These are phyloP conservation scores for Patellaria atrata DNA, from an alignment of 495 filamentous ascomycete genomes.

Conservation along the genomic window DNA sequence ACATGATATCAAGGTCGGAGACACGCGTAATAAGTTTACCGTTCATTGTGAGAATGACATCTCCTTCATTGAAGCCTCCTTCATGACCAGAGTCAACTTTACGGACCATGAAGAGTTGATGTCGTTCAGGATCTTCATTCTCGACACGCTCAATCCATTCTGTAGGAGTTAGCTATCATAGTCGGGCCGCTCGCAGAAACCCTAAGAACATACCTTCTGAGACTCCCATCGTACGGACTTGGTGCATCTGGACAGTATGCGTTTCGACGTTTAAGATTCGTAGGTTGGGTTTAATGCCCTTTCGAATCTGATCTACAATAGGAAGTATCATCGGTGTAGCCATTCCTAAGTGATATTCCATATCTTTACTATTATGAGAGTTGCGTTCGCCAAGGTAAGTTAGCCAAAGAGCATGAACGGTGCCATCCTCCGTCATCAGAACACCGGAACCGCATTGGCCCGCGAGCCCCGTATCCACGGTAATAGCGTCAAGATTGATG, in stretches of 20 bases:
- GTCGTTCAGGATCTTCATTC: slow-evolving; percentile 68
- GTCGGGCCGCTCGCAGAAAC: neutral
- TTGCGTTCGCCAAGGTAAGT: slow-evolving; percentile 88
- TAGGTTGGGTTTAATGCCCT: slow-evolving; percentile 61
- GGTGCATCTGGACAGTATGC: slow-evolving; percentile 89
- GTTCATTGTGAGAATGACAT: slow-evolving; percentile 85
- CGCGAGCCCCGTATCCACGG: slow-evolving; percentile 82
- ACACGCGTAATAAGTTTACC: slow-evolving; percentile 84
- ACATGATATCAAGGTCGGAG: slow-evolving; percentile 91
- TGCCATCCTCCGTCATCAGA: slow-evolving; percentile 74
- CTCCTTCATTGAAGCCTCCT: slow-evolving; percentile 64
- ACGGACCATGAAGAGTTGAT: slow-evolving; percentile 97
- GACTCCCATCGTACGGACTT: slow-evolving; percentile 96
- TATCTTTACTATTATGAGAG: slow-evolving; percentile 63
- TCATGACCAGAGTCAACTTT: slow-evolving; percentile 67
- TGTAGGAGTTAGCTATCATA: neutral
- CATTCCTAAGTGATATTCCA: slow-evolving; percentile 92
- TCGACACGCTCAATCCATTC: slow-evolving; percentile 89
- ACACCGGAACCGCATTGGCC: slow-evolving; percentile 93
- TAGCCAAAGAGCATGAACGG: slow-evolving; percentile 88
- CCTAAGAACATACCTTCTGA: slow-evolving; percentile 37
- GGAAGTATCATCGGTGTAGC: slow-evolving; percentile 79
- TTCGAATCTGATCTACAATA: slow-evolving; percentile 68
- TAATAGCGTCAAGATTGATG: slow-evolving; percentile 94
- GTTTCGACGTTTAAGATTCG: slow-evolving; percentile 89